These are phyloP conservation scores for Hysterium pulicare DNA, from an alignment of 2,329 filamentous ascomycete species.

Conservation along the genomic window DNA sequence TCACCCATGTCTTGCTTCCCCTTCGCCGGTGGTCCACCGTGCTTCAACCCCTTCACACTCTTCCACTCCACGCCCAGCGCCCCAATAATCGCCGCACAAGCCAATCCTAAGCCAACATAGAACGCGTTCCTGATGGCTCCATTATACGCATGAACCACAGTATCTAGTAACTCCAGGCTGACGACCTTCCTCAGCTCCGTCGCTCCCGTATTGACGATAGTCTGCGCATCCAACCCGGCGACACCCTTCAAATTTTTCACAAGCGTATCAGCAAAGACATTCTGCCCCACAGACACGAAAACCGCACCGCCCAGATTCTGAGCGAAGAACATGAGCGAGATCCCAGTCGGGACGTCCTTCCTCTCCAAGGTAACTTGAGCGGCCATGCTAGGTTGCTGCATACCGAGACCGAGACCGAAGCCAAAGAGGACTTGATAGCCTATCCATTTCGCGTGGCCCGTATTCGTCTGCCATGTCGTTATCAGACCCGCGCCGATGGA, in stretches of 20 bases:
- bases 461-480: conserved; percentile 16
- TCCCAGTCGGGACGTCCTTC: conserved; percentile 4
- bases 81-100: conserved; percentile 6
- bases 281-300: conserved; percentile 53
- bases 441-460: conserved; percentile 19
- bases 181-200: conserved; percentile 6
- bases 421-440: conserved; percentile 25
- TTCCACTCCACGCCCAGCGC: conserved; percentile 12
- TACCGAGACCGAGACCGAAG: conserved; percentile 14
- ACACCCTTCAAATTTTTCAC: background rate
- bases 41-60: conserved; percentile 11
- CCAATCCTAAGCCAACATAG: conserved; percentile 5
- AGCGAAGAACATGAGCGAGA: conserved; percentile 50
- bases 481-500: conserved; percentile 27
- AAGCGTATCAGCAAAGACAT: conserved; percentile 5
- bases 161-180: background rate
- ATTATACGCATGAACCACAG: conserved; percentile 11
- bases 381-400: conserved; percentile 12
- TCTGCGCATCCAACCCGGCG: background rate
- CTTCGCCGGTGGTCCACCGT: background rate
- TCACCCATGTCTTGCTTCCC: conserved; percentile 6
- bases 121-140: conserved; percentile 8
- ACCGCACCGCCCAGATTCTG: conserved; percentile 62
- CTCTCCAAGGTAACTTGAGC: background rate
- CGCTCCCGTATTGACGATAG: conserved; percentile 3